phyloP scores from a whole-genome alignment of 148 eudicot genomes.

The Dianthus caryophyllus region DNA sequence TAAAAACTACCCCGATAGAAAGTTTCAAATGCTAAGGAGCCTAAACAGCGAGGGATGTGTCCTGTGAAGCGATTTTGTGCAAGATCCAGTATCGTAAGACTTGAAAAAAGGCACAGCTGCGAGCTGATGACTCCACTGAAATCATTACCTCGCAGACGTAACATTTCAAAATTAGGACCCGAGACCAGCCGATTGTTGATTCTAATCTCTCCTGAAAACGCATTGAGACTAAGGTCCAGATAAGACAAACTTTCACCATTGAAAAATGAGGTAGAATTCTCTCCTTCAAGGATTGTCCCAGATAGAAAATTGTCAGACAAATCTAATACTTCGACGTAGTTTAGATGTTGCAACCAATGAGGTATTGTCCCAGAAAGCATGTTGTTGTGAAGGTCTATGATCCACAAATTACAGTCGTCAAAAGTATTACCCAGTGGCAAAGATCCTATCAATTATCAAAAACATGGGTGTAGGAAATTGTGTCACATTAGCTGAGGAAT shows the following conservation, averaged over 20 bases:
- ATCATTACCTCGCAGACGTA: background rate
- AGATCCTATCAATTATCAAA: no score
- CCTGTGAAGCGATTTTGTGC: slow-evolving; percentile 1
- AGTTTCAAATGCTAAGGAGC: no score
- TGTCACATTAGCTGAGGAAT: no score
- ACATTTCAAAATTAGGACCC: background rate
- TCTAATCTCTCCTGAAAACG: background rate
- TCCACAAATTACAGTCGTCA: no score
- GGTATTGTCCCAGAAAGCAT: slow-evolving; percentile 2
- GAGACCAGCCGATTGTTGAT: background rate
- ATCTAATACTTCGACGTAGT: slow-evolving; percentile 6
- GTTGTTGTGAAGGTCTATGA: slow-evolving; percentile 9
- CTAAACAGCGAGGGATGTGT: slow-evolving; percentile 3
- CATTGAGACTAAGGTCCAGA: background rate
- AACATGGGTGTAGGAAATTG: no score
- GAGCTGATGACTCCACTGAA: background rate
- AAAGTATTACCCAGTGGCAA: no score
- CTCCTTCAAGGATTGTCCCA: background rate
- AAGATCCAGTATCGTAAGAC: background rate
- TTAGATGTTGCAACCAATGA: background rate
- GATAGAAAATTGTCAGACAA: background rate
- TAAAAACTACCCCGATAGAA: no score
- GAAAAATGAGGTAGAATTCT: background rate
- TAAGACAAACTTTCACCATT: background rate
- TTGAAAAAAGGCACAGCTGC: background rate